Conservation (phyloP, 306 rosid genomes). For the Begonia fuchsioides region DNA sequence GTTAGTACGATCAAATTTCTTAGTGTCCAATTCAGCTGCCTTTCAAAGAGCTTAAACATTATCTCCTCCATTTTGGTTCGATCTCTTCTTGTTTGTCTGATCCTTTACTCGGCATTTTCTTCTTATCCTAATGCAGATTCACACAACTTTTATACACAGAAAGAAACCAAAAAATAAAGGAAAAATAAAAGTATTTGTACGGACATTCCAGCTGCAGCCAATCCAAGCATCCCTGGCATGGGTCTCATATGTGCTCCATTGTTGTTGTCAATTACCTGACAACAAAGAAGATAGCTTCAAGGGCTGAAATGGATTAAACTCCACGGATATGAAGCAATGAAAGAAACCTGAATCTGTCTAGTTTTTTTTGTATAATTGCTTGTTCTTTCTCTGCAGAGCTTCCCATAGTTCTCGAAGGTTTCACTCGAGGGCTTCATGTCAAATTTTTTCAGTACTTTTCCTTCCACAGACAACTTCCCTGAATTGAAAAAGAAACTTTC, state of each 20-base stretch:
- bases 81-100: constrained; percentile 65
- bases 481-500: constrained; percentile 8
- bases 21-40: constrained; percentile 63
- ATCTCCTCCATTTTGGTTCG: constrained; percentile 41
- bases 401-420: constrained; percentile 63
- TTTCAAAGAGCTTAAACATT: constrained; percentile 71
- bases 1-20: constrained; percentile 73
- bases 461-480: constrained; percentile 72
- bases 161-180: background rate
- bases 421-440: constrained; percentile 73
- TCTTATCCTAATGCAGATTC: constrained; percentile 49
- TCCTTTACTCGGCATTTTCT: constrained; percentile 32
- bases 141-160: background rate
- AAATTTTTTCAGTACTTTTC: constrained; percentile 56
- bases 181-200: constrained; percentile 15
- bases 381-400: constrained; percentile 80
- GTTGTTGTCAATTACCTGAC: constrained; percentile 61
- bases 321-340: constrained; percentile 3
- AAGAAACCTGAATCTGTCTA: constrained; percentile 77
- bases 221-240: constrained; percentile 51
- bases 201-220: constrained; percentile 24
- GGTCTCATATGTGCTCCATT: constrained; percentile 65
- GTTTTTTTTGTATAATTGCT: constrained; percentile 45
- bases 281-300: background rate
- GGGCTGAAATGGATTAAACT: too few relatives aligned